These are phyloP conservation scores for Gomphus bonarii DNA, from an alignment of 1,284 basidiomycete genomes.

Conservation along the genomic window DNA sequence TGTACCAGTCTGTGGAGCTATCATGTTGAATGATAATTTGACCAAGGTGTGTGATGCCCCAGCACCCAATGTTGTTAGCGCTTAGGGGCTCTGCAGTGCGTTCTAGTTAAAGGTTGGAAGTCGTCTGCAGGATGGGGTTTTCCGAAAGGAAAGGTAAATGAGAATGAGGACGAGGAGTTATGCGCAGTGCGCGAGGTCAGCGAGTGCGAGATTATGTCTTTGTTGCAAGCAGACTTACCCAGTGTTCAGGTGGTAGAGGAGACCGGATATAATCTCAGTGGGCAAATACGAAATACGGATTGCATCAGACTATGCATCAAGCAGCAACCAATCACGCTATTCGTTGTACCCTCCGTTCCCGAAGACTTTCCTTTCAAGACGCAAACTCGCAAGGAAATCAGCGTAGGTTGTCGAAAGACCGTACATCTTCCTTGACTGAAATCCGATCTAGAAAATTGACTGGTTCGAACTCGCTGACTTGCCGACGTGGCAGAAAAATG, in stretches of 20 bases:
- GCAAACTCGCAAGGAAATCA: conserved; percentile 96
- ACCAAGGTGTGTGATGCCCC: conserved; percentile 63
- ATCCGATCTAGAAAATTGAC: conserved; percentile 70
- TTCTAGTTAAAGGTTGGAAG: conserved; percentile 98
- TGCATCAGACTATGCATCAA: conserved; percentile 84
- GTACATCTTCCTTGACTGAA: conserved; percentile 7
- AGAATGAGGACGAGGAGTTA: conserved; percentile 71
- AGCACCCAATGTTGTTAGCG: background rate
- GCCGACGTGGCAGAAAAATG: conserved; percentile 88
- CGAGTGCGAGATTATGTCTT: conserved; percentile 6
- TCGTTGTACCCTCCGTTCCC: conserved; percentile 84
- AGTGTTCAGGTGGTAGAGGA: conserved; percentile 76
- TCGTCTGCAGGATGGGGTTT: conserved; percentile 95
- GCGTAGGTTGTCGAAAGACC: conserved; percentile 46
- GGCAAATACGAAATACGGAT: conserved; percentile 56
- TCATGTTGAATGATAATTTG: conserved; percentile 85
- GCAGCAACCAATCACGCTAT: conserved; percentile 86
- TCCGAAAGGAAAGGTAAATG: conserved; percentile 98
- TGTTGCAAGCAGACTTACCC: conserved; percentile 6
- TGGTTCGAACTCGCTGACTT: conserved; percentile 91
- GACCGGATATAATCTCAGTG: conserved; percentile 81
- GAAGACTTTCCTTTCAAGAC: conserved; percentile 89
- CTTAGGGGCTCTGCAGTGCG: conserved; percentile 42
- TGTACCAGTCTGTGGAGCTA: conserved; percentile 98
- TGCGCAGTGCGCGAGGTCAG: conserved; percentile 88